Percentiles rank a stretch among this genome's conserved stretches.
phyloP scores from a whole-genome alignment of 495 filamentous ascomycete genomes.

The Aspergillus ellipticus region DNA sequence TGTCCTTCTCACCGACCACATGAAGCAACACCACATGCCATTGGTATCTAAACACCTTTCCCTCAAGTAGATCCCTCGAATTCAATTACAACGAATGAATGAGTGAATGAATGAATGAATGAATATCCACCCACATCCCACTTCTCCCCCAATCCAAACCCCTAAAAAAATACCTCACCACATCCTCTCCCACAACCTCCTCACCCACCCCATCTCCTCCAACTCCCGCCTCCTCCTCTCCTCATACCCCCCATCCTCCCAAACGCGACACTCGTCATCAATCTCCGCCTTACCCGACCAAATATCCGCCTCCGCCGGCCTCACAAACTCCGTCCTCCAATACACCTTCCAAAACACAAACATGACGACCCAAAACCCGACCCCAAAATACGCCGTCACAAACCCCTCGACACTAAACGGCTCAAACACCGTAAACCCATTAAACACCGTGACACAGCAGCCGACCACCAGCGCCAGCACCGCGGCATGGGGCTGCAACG shows the following conservation, averaged over 20 bases:
- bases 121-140: no score
- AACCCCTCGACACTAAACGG: slow-evolving; percentile 32
- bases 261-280: slow-evolving; percentile 31
- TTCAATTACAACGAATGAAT: no score
- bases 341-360: slow-evolving; percentile 32
- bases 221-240: slow-evolving; percentile 27
- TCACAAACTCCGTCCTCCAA: slow-evolving; percentile 27
- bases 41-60: no score
- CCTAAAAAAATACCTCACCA: slow-evolving; percentile 19
- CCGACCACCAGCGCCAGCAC: slow-evolving; percentile 24
- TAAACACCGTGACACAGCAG: slow-evolving; percentile 22
- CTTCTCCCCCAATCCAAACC: not conserved
- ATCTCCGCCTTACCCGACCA: slow-evolving; percentile 29
- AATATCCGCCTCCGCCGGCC: slow-evolving; percentile 24
- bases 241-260: slow-evolving; percentile 29
- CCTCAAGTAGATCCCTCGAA: no score
- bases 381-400: slow-evolving; percentile 31
- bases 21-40: no score
- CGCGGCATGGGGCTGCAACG: slow-evolving; percentile 28
- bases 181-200: slow-evolving; percentile 29
- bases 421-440: slow-evolving; percentile 31
- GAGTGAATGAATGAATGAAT: no score
- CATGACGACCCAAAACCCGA: slow-evolving; percentile 31
- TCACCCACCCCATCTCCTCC: slow-evolving; percentile 21
- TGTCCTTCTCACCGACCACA: no score